Evolutionary conservation across 2,329 filamentous ascomycete genomes (phyloP).

Genomic region (Clarireedia sp.): DNA sequence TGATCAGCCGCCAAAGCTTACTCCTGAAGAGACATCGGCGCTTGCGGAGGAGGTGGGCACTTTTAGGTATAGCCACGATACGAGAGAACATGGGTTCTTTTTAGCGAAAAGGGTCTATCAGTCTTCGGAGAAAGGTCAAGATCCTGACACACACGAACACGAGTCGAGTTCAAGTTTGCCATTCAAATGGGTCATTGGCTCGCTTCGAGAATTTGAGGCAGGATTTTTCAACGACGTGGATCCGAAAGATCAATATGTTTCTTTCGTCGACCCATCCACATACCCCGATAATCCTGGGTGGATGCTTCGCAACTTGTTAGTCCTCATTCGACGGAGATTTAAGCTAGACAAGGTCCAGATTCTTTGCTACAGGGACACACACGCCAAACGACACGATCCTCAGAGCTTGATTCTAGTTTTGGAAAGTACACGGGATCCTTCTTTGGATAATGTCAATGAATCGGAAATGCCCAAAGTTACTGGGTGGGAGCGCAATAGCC

Average conservation of each 20-base stretch:
- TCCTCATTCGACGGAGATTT: conserved; percentile 78
- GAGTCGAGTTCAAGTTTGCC: conserved; percentile 32
- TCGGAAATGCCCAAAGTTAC: conserved; percentile 75
- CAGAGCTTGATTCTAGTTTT: conserved; percentile 68
- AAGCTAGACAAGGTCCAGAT: conserved; percentile 70
- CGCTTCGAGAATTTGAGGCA: conserved; percentile 69
- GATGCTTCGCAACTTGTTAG: conserved; percentile 83
- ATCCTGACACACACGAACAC: conserved; percentile 43
- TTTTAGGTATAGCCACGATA: conserved; percentile 77
- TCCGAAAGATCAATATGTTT: conserved; percentile 70
- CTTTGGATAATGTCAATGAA: conserved; percentile 11
- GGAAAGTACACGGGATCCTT: conserved; percentile 19
- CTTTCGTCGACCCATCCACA: conserved; percentile 88
- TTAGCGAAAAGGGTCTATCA: conserved; percentile 67
- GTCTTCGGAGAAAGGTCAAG: conserved; percentile 31
- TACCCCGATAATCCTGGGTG: conserved; percentile 83
- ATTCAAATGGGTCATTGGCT: conserved; percentile 72
- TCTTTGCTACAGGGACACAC: conserved; percentile 82
- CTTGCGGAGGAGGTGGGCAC: conserved; percentile 79
- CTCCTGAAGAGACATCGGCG: conserved; percentile 61
- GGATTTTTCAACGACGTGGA: conserved; percentile 75
- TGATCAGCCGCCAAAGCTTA: conserved; percentile 44
- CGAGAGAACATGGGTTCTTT: conserved; percentile 88
- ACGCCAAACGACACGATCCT: conserved; percentile 67
- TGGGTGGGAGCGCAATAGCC: conserved; percentile 83